Conservation (phyloP, 495 filamentous ascomycete genomes). For the Articulospora tetracladia region DNA sequence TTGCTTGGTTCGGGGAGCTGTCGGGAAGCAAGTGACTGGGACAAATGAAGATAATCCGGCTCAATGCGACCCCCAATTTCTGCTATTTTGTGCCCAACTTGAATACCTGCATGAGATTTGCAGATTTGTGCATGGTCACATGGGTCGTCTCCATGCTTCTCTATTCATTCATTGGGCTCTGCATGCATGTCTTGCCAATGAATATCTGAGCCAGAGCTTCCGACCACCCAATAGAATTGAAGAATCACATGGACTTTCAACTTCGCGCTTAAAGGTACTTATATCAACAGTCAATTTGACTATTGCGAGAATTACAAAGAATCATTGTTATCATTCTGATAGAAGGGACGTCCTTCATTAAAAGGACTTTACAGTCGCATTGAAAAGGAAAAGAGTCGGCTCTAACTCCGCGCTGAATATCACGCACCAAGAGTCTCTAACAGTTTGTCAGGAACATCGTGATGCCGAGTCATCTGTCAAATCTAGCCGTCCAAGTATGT, state of each 20-base stretch:
- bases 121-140: slow-evolving; percentile 14
- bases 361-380: slow-evolving; percentile 10
- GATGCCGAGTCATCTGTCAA: slow-evolving; percentile 22
- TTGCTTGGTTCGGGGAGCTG: slow-evolving; percentile 8
- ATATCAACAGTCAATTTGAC: slow-evolving; percentile 9
- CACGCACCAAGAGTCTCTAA: slow-evolving; percentile 15
- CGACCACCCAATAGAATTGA: not conserved
- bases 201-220: not conserved
- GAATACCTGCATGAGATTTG: slow-evolving; percentile 7
- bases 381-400: slow-evolving; percentile 18
- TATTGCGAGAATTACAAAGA: slow-evolving; percentile 21
- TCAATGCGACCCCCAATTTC: slow-evolving; percentile 13
- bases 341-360: slow-evolving; percentile 11
- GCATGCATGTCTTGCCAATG: not conserved
- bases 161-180: slow-evolving; percentile 7
- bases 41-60: not conserved
- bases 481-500: slow-evolving; percentile 28
- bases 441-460: slow-evolving; percentile 22
- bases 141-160: not conserved
- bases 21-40: not conserved
- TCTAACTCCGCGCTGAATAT: slow-evolving; percentile 24
- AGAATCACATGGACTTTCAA: not conserved
- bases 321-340: slow-evolving; percentile 16
- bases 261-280: not conserved
- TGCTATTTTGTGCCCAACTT: slow-evolving; percentile 5